phyloP scores from a whole-genome alignment of 2,329 filamentous ascomycete species.

The Diaporthe citri region DNA sequence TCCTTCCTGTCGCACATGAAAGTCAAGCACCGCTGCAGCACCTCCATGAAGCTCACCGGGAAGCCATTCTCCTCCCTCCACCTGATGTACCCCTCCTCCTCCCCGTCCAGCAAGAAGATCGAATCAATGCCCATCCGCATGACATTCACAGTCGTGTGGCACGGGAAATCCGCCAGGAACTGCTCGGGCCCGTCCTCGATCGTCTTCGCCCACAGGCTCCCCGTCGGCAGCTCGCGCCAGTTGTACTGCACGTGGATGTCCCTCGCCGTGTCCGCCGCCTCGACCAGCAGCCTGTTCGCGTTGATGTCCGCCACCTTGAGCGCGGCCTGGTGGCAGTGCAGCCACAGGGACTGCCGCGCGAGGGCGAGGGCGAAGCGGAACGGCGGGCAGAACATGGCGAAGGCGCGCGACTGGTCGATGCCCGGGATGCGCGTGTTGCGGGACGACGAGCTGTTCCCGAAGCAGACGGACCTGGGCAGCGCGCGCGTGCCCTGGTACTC shows the following conservation, averaged over 20 bases:
- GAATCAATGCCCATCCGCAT: constrained; percentile 16
- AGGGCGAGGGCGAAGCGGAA: not conserved
- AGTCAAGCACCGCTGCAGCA: constrained; percentile 14
- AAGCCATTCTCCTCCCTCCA: constrained; percentile 14
- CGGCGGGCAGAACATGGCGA: not conserved
- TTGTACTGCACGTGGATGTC: constrained; percentile 3
- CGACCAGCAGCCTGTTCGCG: not conserved
- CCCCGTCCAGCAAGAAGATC: not conserved
- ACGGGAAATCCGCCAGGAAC: not conserved
- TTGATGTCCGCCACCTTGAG: constrained; percentile 12
- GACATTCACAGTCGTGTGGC: not conserved
- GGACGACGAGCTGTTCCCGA: not conserved
- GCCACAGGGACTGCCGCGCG: constrained; percentile 21
- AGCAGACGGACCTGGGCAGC: constrained; percentile 14
- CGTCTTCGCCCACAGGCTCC: constrained; percentile 11
- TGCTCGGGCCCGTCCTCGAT: constrained; percentile 18
- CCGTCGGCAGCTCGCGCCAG: constrained; percentile 20
- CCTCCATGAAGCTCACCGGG: constrained; percentile 9
- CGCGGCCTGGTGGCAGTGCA: constrained; percentile 24
- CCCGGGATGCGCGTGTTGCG: not conserved
- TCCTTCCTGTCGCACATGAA: constrained; percentile 31
- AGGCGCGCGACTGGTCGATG: constrained; percentile 15
- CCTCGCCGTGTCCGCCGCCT: not conserved
- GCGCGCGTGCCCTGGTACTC: constrained; percentile 19
- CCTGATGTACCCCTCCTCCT: not conserved